A percentile compares a stretch with the other conserved stretches of the same genome.
These are phyloP conservation scores for Dendrobium nobile DNA, from an alignment of 106 monocot species.

Conservation along the genomic window DNA sequence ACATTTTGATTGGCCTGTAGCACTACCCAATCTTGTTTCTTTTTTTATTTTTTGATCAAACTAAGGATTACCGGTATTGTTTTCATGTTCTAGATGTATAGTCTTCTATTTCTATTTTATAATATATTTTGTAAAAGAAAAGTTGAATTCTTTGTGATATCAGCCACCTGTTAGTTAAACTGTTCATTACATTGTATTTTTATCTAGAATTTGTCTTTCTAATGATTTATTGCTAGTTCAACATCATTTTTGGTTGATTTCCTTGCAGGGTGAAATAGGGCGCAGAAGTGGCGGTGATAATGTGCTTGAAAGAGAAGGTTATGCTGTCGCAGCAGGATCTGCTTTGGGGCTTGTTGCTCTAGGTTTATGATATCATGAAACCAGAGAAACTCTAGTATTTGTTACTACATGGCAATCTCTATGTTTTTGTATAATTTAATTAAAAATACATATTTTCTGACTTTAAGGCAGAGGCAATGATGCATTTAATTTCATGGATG, in stretches of 20 bases:
- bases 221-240: background rate
- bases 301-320: constrained; percentile 99
- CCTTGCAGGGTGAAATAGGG: constrained; percentile 79
- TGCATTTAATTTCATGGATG: constrained; percentile 70
- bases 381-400: background rate
- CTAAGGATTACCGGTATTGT: background rate
- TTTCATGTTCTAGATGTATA: background rate
- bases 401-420: background rate
- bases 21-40: background rate
- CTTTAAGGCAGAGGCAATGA: constrained; percentile 57
- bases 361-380: constrained; percentile 32
- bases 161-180: no score
- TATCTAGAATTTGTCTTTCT: background rate
- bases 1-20: no score
- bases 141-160: no score
- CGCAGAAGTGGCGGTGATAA: constrained; percentile 95
- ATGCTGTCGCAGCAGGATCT: constrained; percentile 98
- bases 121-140: no score
- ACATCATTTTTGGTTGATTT: constrained; percentile 1
- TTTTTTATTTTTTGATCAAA: background rate
- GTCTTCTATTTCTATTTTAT: background rate
- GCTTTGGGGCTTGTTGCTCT: constrained; percentile 92
- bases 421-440: background rate
- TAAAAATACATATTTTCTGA: background rate
- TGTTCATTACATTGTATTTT: background rate